Conservation (phyloP, 495 filamentous ascomycete species). For the Penicillium angulare region DNA sequence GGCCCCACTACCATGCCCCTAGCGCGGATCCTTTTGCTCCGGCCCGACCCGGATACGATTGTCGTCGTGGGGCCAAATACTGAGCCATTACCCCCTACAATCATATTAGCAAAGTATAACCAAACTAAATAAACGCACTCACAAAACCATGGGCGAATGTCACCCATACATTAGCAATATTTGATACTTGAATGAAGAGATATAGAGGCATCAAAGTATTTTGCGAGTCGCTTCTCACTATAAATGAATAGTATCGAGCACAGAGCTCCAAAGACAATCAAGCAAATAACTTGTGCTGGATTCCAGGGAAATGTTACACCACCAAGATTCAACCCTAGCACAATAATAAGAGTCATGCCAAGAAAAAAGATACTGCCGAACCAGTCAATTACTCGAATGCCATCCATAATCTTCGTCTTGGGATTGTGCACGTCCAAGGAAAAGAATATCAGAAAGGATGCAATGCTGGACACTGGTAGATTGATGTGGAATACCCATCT, state of each 20-base stretch:
- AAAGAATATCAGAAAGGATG: conserved; percentile 56
- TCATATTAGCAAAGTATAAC: too few relatives aligned
- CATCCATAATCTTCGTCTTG: conserved; percentile 53
- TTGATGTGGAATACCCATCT: conserved; percentile 74
- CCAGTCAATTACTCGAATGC: conserved; percentile 78
- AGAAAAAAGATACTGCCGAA: conserved; percentile 66
- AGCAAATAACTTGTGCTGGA: conserved; percentile 71
- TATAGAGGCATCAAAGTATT: conserved; percentile 74
- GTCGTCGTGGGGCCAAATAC: too few relatives aligned
- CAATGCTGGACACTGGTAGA: conserved; percentile 55
- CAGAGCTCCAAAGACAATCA: conserved; percentile 69
- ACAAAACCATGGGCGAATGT: conserved; percentile 55
- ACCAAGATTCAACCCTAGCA: conserved; percentile 77
- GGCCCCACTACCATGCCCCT: too few relatives aligned
- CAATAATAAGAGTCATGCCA: conserved; percentile 69
- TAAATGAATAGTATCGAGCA: conserved; percentile 62
- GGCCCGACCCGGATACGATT: too few relatives aligned
- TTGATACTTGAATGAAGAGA: conserved; percentile 58
- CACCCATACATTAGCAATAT: conserved; percentile 56
- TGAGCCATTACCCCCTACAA: too few relatives aligned
- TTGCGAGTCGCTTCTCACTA: conserved; percentile 68
- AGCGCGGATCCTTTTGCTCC: too few relatives aligned
- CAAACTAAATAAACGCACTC: too few relatives aligned
- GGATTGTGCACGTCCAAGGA: conserved; percentile 62
- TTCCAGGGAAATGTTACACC: conserved; percentile 71